Base-by-base conservation (phyloP, 1,284 basidiomycete genomes). In the Naganishia albida region DNA sequence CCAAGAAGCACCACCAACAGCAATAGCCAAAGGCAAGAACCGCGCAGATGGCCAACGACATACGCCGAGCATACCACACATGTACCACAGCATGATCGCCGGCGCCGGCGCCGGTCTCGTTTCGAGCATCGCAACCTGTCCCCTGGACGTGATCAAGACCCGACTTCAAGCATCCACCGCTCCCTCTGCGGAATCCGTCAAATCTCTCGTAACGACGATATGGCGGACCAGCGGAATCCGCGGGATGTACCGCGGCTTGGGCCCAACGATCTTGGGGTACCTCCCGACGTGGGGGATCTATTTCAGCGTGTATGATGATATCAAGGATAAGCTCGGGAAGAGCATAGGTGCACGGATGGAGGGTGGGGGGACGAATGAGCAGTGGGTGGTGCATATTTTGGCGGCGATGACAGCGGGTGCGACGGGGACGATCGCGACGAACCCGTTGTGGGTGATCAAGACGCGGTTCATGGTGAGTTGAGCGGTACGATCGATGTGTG, bases 201-300 rank as follows among this genome's bases (percentile, higher is more conserved):
- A 87, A 87, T 88, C 83, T 68, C 93, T 88, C 54, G 81, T 90
- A 66, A 85, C 84, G 73, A 82, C 83, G 44, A 90, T 95, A 72
- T 81, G 89, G 72, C 78, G 80, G 69, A 84, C 88, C 68, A 86
- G 90, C 69, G 93, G 93, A 8, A 72, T 94, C 62, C 85, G 88
- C 57, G 93, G 94, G 15, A 83, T 96, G 68, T 97, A 97, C 80
- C 86, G 93, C 48, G 93, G 94, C 15, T 84, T 97, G 28, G 93
- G 93, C 10, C 94, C 93, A n/a, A 97, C 93, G 15, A 85, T 97
- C 66, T 84, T 93, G 6, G 93, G 93, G 7, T 96, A 97, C 79
- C 85, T 97, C 44, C 93, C 93, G 26, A 97, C 93, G 10, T 96
- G 93, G 93, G 93, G 92, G 28, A 97, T 97, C 72, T 97, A 96